Evolutionary conservation across 1,284 basidiomycete genomes (phyloP), one percentile per base, ranked within the genome.

Genomic region (Somion occarium): DNA sequence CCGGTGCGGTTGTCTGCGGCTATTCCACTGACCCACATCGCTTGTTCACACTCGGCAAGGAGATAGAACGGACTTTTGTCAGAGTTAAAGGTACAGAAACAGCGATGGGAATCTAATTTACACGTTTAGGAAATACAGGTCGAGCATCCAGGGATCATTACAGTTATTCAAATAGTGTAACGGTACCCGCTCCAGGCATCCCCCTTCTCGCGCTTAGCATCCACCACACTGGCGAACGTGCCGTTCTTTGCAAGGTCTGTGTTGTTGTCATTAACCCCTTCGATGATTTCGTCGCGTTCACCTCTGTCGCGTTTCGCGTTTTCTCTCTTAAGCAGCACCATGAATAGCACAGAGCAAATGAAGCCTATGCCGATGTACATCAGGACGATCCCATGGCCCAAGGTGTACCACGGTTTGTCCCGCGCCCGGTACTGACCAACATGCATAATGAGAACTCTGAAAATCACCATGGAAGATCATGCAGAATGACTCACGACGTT

Each of bases 321-420:
- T 61, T 79, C 76, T 34, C 64, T 57, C 50, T 61, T 65, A 25
- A 78, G 58, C 5, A 67, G 58, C 34, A 67, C 27, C 49, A 67
- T 63, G 57, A 76, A 74, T 30, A 68, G 26, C 23, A 61, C 51
- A 5, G 76, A 70, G 54, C 61, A 67, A 58, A 77, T 55, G 54
- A 73, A 65, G n/a, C 73, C 73, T 27, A 80, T 70, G 39, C 62
- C 65, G 53, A 80, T 72, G 65, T 78, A 79, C 48, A 69, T 64
- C 42, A 80, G 69, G 30, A 80, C 64, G 53, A 80, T 72, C 2
- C 72, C 70, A 58, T 80, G 78, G 3, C 78, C 78, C 27, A 79
- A 64, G 27, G 63, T 70, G 61, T 74, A 80, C 69, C 74, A 74
- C 7, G 79, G 79, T 25, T 53, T 58, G 52, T 62, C 59, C 18